These are phyloP conservation scores for Rubia occidens DNA, from an alignment of 305 asterid species.

Conservation along the genomic window DNA sequence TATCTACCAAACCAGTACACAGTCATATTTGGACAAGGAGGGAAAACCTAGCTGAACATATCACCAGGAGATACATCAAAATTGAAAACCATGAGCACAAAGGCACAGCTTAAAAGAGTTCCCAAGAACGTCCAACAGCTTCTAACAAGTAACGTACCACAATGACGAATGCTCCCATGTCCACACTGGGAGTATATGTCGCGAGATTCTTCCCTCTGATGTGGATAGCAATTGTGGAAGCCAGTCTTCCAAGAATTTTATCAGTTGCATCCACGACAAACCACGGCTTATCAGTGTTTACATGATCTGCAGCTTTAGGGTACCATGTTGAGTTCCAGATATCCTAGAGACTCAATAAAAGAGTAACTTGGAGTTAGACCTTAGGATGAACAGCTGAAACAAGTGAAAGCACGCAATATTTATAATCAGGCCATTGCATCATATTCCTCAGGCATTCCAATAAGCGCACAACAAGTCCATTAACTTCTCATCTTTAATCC, in stretches of 20 bases:
- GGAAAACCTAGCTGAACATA: neutral
- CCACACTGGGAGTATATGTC: constrained; percentile 90
- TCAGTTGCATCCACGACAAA: constrained; percentile 85
- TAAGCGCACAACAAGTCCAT: neutral
- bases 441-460: neutral
- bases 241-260: constrained; percentile 84
- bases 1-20: neutral
- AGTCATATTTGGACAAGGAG: neutral
- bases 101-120: neutral
- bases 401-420: neutral
- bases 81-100: neutral
- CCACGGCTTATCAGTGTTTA: constrained; percentile 80
- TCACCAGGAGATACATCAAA: neutral
- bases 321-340: constrained; percentile 92
- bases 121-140: neutral
- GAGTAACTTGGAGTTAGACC: constrained; percentile 8
- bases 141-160: constrained; percentile 44
- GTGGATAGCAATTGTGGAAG: constrained; percentile 78
- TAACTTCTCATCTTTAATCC: neutral
- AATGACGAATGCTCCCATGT: constrained; percentile 95
- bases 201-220: constrained; percentile 88
- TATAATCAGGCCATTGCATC: neutral
- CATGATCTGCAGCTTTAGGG: constrained; percentile 85
- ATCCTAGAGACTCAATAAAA: constrained; percentile 42
- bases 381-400: constrained; percentile 5